phyloP scores from a whole-genome alignment of 805 yeast genomes.

The Hanseniaspora clermontiae region DNA sequence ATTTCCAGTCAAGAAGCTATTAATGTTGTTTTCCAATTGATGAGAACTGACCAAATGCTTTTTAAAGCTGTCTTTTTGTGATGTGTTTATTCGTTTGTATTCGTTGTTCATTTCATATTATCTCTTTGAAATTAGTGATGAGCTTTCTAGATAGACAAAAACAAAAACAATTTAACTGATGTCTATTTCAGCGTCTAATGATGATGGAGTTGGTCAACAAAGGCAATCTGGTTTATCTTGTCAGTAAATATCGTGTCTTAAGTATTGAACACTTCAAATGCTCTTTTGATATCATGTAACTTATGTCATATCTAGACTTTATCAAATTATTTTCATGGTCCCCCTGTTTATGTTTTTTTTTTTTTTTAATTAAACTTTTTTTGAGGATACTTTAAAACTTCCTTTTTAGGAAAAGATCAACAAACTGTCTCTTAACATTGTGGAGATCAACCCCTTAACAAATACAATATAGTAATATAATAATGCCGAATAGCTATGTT shows the following conservation, averaged over 20 bases:
- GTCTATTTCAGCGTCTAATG: too few relatives aligned
- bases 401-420: constrained; percentile 1
- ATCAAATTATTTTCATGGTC: too few relatives aligned
- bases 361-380: background rate
- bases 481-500: background rate
- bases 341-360: too few relatives aligned
- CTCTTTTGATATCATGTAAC: too few relatives aligned
- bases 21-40: background rate
- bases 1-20: background rate
- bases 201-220: too few relatives aligned
- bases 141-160: background rate
- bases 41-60: background rate
- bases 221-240: too few relatives aligned
- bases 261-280: too few relatives aligned
- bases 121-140: background rate
- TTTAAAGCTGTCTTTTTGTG: background rate
- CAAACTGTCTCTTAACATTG: background rate
- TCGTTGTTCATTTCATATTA: background rate
- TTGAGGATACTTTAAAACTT: constrained; percentile 2
- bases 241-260: too few relatives aligned
- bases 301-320: too few relatives aligned
- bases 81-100: background rate
- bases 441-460: background rate
- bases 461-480: too few relatives aligned
- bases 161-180: too few relatives aligned